A percentile compares a stretch with the other conserved stretches of the same genome.
Evolutionary conservation across 768 basidiomycete species (phyloP).

Genomic region (Lactifluus echinatus): DNA sequence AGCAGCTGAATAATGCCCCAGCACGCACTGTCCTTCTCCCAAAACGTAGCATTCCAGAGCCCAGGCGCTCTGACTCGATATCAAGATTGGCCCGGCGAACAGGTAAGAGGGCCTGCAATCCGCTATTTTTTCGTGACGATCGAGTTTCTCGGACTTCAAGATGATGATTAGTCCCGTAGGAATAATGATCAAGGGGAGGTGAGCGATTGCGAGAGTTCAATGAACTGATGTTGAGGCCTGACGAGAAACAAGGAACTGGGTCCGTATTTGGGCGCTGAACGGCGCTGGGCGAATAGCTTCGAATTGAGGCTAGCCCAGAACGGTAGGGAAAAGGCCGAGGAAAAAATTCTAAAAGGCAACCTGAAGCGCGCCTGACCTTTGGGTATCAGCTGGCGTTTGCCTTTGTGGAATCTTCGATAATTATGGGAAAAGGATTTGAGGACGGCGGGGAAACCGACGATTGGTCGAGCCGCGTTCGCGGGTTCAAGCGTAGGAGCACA

Average conservation of each 20-base stretch:
- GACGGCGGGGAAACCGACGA: conserved; percentile 19
- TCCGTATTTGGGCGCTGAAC: conserved; percentile 18
- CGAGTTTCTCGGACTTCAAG: neutral
- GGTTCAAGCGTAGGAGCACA: conserved; percentile 19
- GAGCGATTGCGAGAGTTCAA: conserved; percentile 8
- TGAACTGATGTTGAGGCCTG: conserved; percentile 13
- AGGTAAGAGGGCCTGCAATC: neutral
- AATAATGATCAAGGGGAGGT: conserved; percentile 7
- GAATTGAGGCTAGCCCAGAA: conserved; percentile 21
- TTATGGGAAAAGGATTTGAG: conserved; percentile 21
- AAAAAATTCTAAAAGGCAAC: conserved; percentile 21
- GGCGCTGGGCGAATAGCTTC: conserved; percentile 16
- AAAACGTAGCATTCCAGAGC: neutral
- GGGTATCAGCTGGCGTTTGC: conserved; percentile 19
- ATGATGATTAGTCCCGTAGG: neutral
- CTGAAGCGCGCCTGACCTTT: conserved; percentile 17
- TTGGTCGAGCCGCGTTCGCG: conserved; percentile 20
- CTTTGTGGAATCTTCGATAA: conserved; percentile 21
- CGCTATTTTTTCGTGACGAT: neutral
- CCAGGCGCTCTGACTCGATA: neutral
- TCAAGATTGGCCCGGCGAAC: neutral
- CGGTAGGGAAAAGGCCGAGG: conserved; percentile 19
- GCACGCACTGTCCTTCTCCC: neutral
- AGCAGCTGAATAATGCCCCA: neutral
- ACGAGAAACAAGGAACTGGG: conserved; percentile 16